Base-by-base conservation (phyloP, 192 early-diverging fungal species). In the Entomortierella parvispora region DNA sequence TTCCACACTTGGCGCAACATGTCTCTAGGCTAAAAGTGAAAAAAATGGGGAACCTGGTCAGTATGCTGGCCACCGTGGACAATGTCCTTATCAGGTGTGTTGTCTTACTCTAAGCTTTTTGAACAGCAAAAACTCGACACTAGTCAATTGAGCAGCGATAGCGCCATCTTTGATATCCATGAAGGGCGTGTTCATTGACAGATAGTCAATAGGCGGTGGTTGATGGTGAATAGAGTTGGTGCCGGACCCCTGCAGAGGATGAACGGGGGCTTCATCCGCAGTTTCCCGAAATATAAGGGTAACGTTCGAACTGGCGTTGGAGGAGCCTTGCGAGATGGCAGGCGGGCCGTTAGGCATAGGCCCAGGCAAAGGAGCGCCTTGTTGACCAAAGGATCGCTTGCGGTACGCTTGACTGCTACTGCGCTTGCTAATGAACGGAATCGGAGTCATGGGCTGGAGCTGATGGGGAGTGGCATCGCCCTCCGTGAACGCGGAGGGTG, bases 141-240 rank as follows among this genome's bases (percentile, higher is more conserved):
- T 83, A 10, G 87, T 91, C 29, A 94, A 68, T 48, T 94, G 91
- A 42, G 87, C 80, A 1, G 89, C 91, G 51, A 94, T 83, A 0
- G 70, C 81, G 3, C 72, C 67, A 55, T 87, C 84, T 37, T 88
- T 83, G 33, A 88, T 66, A 2, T 88, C 85, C 34, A 90, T 75
- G 34, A 91, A 89, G 18, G 83, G 68, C 20, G 80, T 65, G 48
- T 72, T 68, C 65, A 68, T 66, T 28, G 74, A 45, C 23, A 60
- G 32, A 31, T 65, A 65, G 43, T 72, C 70, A 7, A 63, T 33
- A 2, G 54, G 54, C 2, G 59, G 58, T 44, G 51, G 48, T 23
- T 40, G 37, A 12, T 40, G 37, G 12, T 40, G 37, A 40, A 40
- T 40, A 5, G 37, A 40, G 12, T 40, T 40, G 37, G 7, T 40